Conservation (phyloP, 257 asterid species). For the Jacaranda mimosifolia region DNA sequence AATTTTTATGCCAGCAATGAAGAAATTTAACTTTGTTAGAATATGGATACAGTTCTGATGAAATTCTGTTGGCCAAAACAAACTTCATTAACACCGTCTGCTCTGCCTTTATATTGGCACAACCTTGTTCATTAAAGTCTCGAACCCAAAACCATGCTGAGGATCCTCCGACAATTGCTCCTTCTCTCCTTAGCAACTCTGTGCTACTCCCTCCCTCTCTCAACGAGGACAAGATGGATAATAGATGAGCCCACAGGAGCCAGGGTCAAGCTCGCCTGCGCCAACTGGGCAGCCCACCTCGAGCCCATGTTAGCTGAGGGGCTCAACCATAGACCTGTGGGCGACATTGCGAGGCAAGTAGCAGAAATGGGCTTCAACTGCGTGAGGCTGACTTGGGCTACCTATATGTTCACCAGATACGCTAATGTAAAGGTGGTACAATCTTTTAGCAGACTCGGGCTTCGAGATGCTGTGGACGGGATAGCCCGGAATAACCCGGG, state of each 20-base stretch:
- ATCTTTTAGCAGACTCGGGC: conserved; percentile 37
- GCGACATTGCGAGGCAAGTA: conserved; percentile 38
- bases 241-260: conserved; percentile 47
- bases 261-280: conserved; percentile 63
- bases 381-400: conserved; percentile 74
- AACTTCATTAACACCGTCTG: neutral
- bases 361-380: conserved; percentile 69
- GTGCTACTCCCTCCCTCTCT: conserved; percentile 52
- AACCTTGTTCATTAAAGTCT: too few species aligned
- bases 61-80: conserved; percentile 41
- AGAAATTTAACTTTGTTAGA: too few species aligned
- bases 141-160: conserved; percentile 18
- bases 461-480: conserved; percentile 44
- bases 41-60: conserved; percentile 22
- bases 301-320: conserved; percentile 76
- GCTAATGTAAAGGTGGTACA: conserved; percentile 42
- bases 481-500: conserved; percentile 50
- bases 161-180: conserved; percentile 15
- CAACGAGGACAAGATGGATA: conserved; percentile 68
- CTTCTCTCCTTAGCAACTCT: conserved; percentile 35
- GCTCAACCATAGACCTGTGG: conserved; percentile 49
- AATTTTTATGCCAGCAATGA: neutral
- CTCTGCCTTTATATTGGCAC: neutral
- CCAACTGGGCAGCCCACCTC: conserved; percentile 68
- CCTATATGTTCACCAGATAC: conserved; percentile 60